These are phyloP conservation scores for Alternaria triticina DNA, from an alignment of 2,329 filamentous ascomycete genomes.

Conservation along the genomic window DNA sequence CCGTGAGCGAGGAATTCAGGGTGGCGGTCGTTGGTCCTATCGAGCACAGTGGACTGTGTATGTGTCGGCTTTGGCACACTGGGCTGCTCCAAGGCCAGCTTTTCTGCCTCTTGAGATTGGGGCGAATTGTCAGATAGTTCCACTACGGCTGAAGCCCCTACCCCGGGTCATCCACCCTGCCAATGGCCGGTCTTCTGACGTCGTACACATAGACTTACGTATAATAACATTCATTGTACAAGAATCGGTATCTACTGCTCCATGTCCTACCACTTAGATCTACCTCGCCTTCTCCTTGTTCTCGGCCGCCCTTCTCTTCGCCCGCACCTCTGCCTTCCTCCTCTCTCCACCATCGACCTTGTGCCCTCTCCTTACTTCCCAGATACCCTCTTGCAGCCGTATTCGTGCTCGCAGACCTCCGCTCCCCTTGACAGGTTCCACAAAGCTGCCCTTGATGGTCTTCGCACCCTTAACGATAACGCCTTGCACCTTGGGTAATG, in stretches of 20 bases:
- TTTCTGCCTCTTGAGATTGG: not conserved
- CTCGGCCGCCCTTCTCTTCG: constrained; percentile 82
- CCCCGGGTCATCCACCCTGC: not conserved
- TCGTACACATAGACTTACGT: not conserved
- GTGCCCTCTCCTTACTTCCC: constrained; percentile 84
- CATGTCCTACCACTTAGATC: not conserved
- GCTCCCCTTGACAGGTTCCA: constrained; percentile 69
- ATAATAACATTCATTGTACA: constrained; percentile 6
- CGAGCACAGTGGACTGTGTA: not conserved
- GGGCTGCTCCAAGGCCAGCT: not conserved
- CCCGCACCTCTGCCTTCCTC: constrained; percentile 81
- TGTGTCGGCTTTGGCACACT: not conserved
- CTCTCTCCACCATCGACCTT: constrained; percentile 98
- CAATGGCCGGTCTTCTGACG: not conserved
- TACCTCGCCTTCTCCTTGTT: constrained; percentile 69
- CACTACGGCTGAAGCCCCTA: not conserved
- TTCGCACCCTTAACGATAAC: constrained; percentile 72
- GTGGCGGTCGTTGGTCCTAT: not conserved
- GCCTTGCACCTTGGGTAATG: constrained; percentile 64
- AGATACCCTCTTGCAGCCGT: constrained; percentile 82
- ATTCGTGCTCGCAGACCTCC: constrained; percentile 68
- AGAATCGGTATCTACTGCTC: not conserved
- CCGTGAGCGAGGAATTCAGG: not conserved
- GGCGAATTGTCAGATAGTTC: not conserved
- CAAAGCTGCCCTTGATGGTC: constrained; percentile 76